These are phyloP conservation scores for Pholiota microspora DNA, from an alignment of 768 basidiomycete genomes.

Conservation along the genomic window DNA sequence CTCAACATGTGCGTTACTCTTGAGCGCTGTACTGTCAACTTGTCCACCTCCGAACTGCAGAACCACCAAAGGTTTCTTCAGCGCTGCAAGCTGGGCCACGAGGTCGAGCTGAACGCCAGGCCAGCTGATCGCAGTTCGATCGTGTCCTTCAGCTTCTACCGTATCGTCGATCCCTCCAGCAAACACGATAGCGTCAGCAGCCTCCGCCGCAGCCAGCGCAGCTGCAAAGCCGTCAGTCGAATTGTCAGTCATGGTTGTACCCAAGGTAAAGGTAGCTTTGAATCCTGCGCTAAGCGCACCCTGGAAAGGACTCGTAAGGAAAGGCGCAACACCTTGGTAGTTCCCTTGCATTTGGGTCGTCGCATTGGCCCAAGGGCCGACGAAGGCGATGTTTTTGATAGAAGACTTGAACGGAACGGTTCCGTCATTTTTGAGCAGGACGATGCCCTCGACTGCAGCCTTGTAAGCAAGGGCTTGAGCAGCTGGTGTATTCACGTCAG, in stretches of 20 bases:
- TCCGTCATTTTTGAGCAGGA: conserved; percentile 64
- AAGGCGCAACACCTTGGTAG: conserved; percentile 53
- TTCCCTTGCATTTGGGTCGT: conserved; percentile 58
- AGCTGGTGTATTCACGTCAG: conserved; percentile 43
- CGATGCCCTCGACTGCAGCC: conserved; percentile 53
- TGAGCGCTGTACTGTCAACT: conserved; percentile 46
- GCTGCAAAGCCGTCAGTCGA: conserved; percentile 45
- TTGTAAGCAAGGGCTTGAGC: conserved; percentile 48
- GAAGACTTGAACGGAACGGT: conserved; percentile 48
- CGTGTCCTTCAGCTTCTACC: conserved; percentile 45
- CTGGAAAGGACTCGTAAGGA: conserved; percentile 51
- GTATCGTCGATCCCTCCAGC: conserved; percentile 53
- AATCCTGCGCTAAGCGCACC: conserved; percentile 48
- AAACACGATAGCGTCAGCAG: conserved; percentile 49
- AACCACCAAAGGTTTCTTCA: conserved; percentile 51
- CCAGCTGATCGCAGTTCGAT: conserved; percentile 51
- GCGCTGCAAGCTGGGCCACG: conserved; percentile 38
- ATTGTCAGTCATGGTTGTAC: conserved; percentile 40
- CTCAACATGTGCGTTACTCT: conserved; percentile 38
- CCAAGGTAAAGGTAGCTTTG: conserved; percentile 38
- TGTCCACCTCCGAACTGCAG: conserved; percentile 59
- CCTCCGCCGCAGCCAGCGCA: conserved; percentile 46
- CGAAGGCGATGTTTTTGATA: conserved; percentile 49
- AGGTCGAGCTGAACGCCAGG: conserved; percentile 55
- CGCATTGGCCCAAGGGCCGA: conserved; percentile 60